Percentiles rank a stretch among this genome's conserved stretches.
These are phyloP conservation scores for Alloascoidea hylecoeti DNA, from an alignment of 805 yeast species.

Conservation along the genomic window DNA sequence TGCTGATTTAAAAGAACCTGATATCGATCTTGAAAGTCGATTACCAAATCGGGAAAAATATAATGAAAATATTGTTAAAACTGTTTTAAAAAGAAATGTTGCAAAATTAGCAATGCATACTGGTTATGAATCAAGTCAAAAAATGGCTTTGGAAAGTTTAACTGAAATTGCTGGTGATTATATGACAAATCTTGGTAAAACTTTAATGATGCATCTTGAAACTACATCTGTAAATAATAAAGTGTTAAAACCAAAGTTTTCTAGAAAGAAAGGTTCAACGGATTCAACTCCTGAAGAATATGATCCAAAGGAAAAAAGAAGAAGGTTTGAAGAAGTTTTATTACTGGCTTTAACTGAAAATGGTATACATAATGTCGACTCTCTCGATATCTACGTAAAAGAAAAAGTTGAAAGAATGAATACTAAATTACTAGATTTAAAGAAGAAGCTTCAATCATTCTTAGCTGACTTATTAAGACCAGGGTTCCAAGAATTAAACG, in stretches of 20 bases:
- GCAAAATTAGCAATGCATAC: conserved; percentile 79
- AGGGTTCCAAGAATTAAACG: conserved; percentile 55
- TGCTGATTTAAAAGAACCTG: conserved; percentile 45
- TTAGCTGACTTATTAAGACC: conserved; percentile 79
- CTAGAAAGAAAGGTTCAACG: conserved; percentile 4
- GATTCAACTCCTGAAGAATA: background rate
- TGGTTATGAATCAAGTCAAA: conserved; percentile 80
- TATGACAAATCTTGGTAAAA: conserved; percentile 56
- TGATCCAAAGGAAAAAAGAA: conserved; percentile 18
- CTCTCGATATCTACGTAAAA: conserved; percentile 55
- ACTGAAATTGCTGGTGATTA: conserved; percentile 78
- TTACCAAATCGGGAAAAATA: conserved; percentile 53
- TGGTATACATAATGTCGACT: conserved; percentile 73
- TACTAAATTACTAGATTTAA: conserved; percentile 53
- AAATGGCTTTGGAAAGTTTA: conserved; percentile 61
- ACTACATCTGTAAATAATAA: conserved; percentile 19
- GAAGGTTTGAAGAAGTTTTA: conserved; percentile 31
- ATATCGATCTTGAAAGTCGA: conserved; percentile 74
- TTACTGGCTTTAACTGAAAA: conserved; percentile 62
- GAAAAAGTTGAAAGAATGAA: conserved; percentile 62
- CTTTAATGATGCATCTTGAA: conserved; percentile 61
- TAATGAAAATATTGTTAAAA: conserved; percentile 45
- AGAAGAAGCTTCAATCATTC: conserved; percentile 50
- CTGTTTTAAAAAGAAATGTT: conserved; percentile 53
- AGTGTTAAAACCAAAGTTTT: conserved; percentile 13